Conservation (phyloP, 208 protist genomes). For the Leptomonas pyrrhocoris region DNA sequence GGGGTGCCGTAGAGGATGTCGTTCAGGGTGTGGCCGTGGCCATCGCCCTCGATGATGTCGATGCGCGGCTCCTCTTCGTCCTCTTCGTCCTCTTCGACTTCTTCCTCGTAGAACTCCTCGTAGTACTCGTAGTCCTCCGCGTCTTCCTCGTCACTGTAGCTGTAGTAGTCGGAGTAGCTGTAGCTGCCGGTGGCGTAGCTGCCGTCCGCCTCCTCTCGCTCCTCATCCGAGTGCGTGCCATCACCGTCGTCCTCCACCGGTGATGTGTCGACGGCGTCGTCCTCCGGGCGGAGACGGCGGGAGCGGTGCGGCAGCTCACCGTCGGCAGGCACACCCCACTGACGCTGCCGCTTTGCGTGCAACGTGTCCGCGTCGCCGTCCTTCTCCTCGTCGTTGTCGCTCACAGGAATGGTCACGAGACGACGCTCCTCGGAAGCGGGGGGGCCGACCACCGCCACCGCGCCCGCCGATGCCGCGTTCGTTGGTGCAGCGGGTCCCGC, state of each 20-base stretch:
- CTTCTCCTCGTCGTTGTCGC: conserved; percentile 5
- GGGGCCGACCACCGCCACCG: conserved; percentile 10
- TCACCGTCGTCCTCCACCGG: conserved; percentile 7
- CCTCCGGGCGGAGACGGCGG: conserved; percentile 16
- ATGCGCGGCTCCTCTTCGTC: conserved; percentile 78
- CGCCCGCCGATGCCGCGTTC: neutral
- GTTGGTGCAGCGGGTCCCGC: neutral
- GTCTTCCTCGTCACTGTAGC: conserved; percentile 11
- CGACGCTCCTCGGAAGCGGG: neutral
- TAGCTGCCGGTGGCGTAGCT: conserved; percentile 23
- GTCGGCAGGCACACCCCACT: neutral
- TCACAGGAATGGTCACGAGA: conserved; percentile 15
- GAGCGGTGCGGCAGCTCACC: conserved; percentile 9
- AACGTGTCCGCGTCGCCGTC: too few species aligned
- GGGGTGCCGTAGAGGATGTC: conserved; percentile 74
- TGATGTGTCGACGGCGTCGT: conserved; percentile 6
- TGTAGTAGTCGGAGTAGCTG: conserved; percentile 20
- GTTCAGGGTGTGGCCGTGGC: conserved; percentile 45
- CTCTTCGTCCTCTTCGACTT: conserved; percentile 69
- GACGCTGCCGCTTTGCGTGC: conserved; percentile 14
- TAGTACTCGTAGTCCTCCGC: conserved; percentile 55
- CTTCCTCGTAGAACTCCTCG: conserved; percentile 69
- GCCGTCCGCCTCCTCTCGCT: conserved; percentile 12
- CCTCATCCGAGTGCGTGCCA: conserved; percentile 1
- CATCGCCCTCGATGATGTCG: conserved; percentile 64